These are phyloP conservation scores for Corylus heterophylla DNA, from an alignment of 306 rosid species.

Conservation along the genomic window DNA sequence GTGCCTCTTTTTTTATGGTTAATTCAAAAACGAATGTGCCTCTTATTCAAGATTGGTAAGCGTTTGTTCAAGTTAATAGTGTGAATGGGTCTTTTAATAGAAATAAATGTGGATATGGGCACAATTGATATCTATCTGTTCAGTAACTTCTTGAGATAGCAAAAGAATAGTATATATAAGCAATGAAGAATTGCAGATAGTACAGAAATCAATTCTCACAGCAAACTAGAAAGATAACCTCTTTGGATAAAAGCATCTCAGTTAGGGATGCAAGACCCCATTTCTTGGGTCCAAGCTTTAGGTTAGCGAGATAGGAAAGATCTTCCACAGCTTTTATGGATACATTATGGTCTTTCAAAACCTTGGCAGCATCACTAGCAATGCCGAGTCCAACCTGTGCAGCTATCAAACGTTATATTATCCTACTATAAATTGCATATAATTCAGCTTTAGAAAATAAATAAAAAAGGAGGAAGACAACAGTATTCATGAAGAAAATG, in stretches of 20 bases:
- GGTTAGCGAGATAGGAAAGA: constrained; percentile 65
- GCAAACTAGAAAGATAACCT: constrained; percentile 46
- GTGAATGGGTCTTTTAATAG: not conserved
- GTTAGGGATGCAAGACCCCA: constrained; percentile 81
- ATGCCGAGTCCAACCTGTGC: constrained; percentile 85
- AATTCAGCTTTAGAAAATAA: not conserved
- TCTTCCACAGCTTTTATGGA: constrained; percentile 68
- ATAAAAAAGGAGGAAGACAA: not conserved
- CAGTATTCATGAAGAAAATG: not conserved
- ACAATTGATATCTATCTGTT: not conserved
- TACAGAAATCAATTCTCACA: constrained; percentile 10
- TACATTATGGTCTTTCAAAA: constrained; percentile 67
- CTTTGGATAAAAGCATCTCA: constrained; percentile 60
- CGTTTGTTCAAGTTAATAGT: not conserved
- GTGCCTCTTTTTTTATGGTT: not conserved
- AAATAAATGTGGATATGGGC: not conserved
- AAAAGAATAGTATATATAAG: not conserved
- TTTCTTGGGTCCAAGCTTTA: constrained; percentile 52
- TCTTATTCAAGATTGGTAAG: not conserved
- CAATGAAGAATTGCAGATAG: constrained; percentile 2
- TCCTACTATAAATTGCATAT: not conserved
- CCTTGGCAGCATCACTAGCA: constrained; percentile 62
- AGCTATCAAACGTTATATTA: constrained; percentile 22
- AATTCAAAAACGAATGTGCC: not conserved
- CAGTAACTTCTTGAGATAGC: not conserved